A percentile compares a stretch with the other conserved stretches of the same genome.
phyloP scores from a whole-genome alignment of 768 basidiomycete species.

The Mycena polygramma region DNA sequence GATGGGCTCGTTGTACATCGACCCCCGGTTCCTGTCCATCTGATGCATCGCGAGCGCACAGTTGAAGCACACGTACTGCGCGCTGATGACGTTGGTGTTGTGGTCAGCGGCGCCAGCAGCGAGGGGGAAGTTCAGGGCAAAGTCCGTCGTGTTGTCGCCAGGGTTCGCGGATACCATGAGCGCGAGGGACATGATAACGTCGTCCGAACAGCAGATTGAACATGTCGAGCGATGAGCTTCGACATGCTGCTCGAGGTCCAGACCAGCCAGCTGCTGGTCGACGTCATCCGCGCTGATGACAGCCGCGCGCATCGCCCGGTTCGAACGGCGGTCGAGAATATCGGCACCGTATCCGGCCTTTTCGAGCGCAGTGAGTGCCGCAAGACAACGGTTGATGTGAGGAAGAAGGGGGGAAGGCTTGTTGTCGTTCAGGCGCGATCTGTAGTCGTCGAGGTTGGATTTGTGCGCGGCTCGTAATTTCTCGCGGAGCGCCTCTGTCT shows the following conservation, averaged over 20 bases:
- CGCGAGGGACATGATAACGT: constrained; percentile 37
- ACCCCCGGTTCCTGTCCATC: constrained; percentile 31
- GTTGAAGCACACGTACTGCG: constrained; percentile 38
- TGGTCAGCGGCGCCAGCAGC: constrained; percentile 25
- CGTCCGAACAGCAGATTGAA: constrained; percentile 35
- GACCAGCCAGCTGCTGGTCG: constrained; percentile 28
- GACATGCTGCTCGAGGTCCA: constrained; percentile 33
- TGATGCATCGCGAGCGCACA: constrained; percentile 38
- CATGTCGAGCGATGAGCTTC: constrained; percentile 34
- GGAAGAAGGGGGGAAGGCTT: constrained; percentile 33
- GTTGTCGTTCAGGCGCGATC: constrained; percentile 12
- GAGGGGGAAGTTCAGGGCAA: constrained; percentile 36
- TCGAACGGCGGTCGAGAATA: constrained; percentile 38
- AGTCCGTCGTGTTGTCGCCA: constrained; percentile 37
- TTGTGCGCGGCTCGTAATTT: constrained; percentile 33
- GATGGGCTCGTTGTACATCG: constrained; percentile 38
- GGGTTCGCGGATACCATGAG: constrained; percentile 30
- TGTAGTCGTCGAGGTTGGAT: constrained; percentile 32
- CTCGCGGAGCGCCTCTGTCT: constrained; percentile 21
- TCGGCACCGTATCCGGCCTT: constrained; percentile 36
- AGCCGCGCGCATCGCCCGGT: constrained; percentile 37
- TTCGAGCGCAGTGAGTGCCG: constrained; percentile 29
- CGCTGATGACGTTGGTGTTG: constrained; percentile 36
- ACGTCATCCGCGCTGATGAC: constrained; percentile 30
- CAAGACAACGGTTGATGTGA: constrained; percentile 32